These are phyloP conservation scores for Solanum paucissectum DNA, from an alignment of 257 asterid species.

Conservation along the genomic window DNA sequence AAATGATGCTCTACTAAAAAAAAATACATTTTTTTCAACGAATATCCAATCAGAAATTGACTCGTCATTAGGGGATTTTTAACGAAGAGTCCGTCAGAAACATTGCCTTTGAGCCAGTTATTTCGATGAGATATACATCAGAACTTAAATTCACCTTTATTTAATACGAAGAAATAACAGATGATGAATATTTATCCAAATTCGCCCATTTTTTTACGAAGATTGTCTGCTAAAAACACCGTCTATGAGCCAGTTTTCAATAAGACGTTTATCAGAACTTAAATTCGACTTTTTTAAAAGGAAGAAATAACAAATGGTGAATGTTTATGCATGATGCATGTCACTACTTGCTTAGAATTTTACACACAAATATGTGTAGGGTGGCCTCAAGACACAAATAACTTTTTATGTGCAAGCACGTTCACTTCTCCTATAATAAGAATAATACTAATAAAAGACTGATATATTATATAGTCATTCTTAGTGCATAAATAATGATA, in stretches of 20 bases:
- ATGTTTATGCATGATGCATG: neutral
- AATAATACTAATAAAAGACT: neutral
- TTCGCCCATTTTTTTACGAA: no score
- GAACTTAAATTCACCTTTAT: neutral
- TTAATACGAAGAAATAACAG: neutral
- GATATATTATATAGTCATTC: neutral
- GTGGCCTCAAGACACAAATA: neutral
- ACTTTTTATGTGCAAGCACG: slow-evolving; percentile 1
- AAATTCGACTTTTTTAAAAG: no score
- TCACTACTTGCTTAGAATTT: neutral
- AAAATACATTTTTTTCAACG: neutral
- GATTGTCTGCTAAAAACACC: no score
- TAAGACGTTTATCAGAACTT: no score
- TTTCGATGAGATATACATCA: neutral
- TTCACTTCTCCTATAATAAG: neutral
- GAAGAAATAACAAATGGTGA: neutral
- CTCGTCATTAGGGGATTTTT: neutral
- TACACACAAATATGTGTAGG: neutral
- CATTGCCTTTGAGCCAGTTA: neutral
- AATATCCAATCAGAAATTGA: neutral
- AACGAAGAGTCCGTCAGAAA: neutral
- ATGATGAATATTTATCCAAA: neutral
- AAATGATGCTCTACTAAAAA: neutral
- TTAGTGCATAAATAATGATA: neutral
- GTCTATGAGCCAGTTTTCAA: neutral